A percentile compares a stretch with the other conserved stretches of the same genome.
Conservation (phyloP, 2,329 filamentous ascomycete species). For the Alternaria gaisen region DNA sequence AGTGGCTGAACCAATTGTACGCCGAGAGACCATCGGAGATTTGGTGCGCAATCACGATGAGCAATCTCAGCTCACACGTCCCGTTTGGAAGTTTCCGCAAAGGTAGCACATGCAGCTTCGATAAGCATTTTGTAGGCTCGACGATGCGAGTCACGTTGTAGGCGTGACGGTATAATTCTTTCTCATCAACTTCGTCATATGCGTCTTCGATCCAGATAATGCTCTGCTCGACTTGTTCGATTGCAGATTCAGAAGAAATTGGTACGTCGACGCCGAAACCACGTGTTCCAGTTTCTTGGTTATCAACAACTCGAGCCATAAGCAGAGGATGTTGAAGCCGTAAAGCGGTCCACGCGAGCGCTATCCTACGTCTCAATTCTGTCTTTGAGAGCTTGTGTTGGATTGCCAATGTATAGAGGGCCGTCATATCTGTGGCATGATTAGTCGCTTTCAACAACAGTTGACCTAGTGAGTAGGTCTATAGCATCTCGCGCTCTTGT, state of each 20-base stretch:
- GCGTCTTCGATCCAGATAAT: constrained; percentile 53
- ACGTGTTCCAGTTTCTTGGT: constrained; percentile 21
- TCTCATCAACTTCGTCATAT: constrained; percentile 44
- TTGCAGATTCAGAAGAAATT: constrained; percentile 37
- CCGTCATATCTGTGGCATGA: constrained; percentile 50
- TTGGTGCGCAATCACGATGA: constrained; percentile 55
- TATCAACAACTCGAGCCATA: constrained; percentile 41
- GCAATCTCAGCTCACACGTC: constrained; percentile 44
- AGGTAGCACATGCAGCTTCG: constrained; percentile 54
- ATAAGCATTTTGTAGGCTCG: constrained; percentile 48
- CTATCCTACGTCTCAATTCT: constrained; percentile 46
- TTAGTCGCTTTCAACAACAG: neutral
- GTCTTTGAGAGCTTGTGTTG: constrained; percentile 39
- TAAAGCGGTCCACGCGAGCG: constrained; percentile 53
- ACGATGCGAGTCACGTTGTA: constrained; percentile 54
- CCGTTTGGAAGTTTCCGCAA: constrained; percentile 29
- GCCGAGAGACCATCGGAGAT: constrained; percentile 57
- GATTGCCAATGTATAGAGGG: constrained; percentile 49
- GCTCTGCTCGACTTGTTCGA: constrained; percentile 38
- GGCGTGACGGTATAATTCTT: constrained; percentile 54
- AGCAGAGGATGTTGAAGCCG: constrained; percentile 53
- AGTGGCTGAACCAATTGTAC: constrained; percentile 55
- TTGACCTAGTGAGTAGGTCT: neutral
- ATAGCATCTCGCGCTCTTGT: neutral
- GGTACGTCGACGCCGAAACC: constrained; percentile 49